Evolutionary conservation across 306 rosid genomes (phyloP), one percentile per base, ranked within the genome.

Genomic region (Cercis canadensis): DNA sequence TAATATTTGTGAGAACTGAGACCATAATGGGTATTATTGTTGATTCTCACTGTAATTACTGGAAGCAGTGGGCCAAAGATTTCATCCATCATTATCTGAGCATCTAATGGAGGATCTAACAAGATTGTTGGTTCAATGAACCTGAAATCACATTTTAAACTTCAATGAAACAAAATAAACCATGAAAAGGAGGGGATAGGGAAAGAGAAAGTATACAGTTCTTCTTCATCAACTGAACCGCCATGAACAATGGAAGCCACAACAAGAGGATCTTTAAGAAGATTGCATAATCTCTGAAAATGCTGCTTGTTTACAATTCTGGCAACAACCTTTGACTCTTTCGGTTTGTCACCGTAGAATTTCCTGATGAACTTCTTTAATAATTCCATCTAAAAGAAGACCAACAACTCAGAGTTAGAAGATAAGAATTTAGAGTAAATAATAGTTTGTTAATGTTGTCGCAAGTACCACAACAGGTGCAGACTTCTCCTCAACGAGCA

Each of bases 191-290:
- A 24, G 29, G 29, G 50, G 56, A 59, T 33, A 11, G 13, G 29
- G 70, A 21, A 52, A 61, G 31, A 60, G 45, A 62, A 3, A 24
- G 67, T 73, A 82, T 79, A 94, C 98, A 89, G 67, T 37, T 72
- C 76, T 31, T 83, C 76, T 86, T 90, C 89, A 70, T 90, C 96
- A 0, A 83, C 39, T 13, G 85, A 77, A 67, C 95, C 97, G 8
- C 97, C 97, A 61, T 89, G 86, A 54, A 94, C 84, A 40, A 89
- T 80, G 62, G 96, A 87, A 81, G 84, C 85, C 16, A 77, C 87
- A 61, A 94, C 95, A 57, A 21, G 75, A 59, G 92, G 96, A 40
- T 89, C 96, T 50, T 83, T 55, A 31, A 90, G 90, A 75, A 90
- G 90, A 60, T 76, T 81, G 78, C 72, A 31, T 44, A 94, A 45